Base-by-base conservation (phyloP, 2,329 filamentous ascomycete genomes). In the Lasiodiplodia citricola region DNA sequence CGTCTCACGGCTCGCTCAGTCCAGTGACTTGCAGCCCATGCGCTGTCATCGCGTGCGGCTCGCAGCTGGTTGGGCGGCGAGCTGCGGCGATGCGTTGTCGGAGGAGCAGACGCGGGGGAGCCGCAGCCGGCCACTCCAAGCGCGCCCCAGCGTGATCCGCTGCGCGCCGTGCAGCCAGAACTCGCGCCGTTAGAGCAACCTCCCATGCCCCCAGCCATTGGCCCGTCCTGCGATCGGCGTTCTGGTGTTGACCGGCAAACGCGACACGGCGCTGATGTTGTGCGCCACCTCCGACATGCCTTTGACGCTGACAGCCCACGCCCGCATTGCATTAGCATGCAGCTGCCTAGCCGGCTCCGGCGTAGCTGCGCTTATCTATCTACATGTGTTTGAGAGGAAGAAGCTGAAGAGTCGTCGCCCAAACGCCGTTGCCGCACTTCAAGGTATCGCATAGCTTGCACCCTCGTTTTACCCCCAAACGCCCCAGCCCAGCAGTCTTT, bases 71-170 rank as follows among this genome's bases (percentile, higher is more conserved):
- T 67, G 65, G 65, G 65, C 23, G 58, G 23, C 23, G 18, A 23
- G 57, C 64, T 58, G 65, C 44, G 55, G 21, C 25, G 65, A 57
- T 67, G 65, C 58, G 65, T 67, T 67, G 65, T 67, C 56, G 41
- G 44, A 47, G 44, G 55, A 47, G 55, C 21, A 41, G 25, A 35
- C 21, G 52, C 52, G 64, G 37, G 64, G 52, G 52, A 14, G 31
- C 35, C 10, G n/a, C 52, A 23, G 47, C 51, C 38, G 52, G 16
- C 60, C 60, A 64, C 28, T 64, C 28, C 52, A 47, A 47, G 47
- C 60, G 18, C 28, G 44, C 25, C n/a, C 25, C 54, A 41, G 28
- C 65, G 65, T 67, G 65, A 67, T 64, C n/a, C 47, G 47, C 55
- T 55, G 64, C 64, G 41, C 51, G 51, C 52, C 64, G 47, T 58